These are phyloP conservation scores for Lepraria neglecta DNA, from an alignment of 495 filamentous ascomycete genomes.

Conservation along the genomic window DNA sequence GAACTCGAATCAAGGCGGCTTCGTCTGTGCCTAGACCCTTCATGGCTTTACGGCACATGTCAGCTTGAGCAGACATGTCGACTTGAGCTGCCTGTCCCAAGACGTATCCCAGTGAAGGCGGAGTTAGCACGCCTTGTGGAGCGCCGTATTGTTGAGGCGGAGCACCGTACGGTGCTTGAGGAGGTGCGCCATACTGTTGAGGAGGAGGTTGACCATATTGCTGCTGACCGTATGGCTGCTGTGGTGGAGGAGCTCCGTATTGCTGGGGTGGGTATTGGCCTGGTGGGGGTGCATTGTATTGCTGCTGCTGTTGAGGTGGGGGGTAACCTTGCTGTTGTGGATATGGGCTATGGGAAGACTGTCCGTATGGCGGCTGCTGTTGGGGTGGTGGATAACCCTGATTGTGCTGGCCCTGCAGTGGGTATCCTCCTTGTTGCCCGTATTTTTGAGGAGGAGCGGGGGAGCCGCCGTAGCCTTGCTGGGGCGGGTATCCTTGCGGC, in stretches of 20 bases:
- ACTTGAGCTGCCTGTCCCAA: conserved; percentile 56
- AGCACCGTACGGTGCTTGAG: conserved; percentile 40
- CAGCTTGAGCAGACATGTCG: conserved; percentile 58
- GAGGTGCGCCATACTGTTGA: conserved; percentile 29
- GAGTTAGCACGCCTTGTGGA: conserved; percentile 33
- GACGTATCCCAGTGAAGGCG: conserved; percentile 56
- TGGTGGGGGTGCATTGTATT: conserved; percentile 35
- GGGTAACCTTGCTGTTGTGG: conserved; percentile 35
- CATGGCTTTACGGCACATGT: conserved; percentile 71
- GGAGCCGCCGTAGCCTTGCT: conserved; percentile 18
- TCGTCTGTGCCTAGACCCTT: conserved; percentile 91
- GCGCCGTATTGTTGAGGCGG: conserved; percentile 36
- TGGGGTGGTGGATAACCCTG: conserved; percentile 29
- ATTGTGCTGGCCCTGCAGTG: conserved; percentile 20
- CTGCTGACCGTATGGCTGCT: conserved; percentile 26
- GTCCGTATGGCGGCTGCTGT: conserved; percentile 34
- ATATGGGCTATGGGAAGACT: conserved; percentile 34
- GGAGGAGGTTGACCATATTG: conserved; percentile 31
- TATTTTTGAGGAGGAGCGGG: conserved; percentile 19
- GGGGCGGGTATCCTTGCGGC: conserved; percentile 24
- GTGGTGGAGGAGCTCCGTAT: conserved; percentile 28
- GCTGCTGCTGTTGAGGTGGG: conserved; percentile 31
- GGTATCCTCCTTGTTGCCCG: conserved; percentile 22
- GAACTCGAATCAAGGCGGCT: conserved; percentile 56
- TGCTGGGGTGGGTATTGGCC: conserved; percentile 29